These are phyloP conservation scores for Penicillium sp. DNA, from an alignment of 2,329 filamentous ascomycete genomes.

Conservation along the genomic window DNA sequence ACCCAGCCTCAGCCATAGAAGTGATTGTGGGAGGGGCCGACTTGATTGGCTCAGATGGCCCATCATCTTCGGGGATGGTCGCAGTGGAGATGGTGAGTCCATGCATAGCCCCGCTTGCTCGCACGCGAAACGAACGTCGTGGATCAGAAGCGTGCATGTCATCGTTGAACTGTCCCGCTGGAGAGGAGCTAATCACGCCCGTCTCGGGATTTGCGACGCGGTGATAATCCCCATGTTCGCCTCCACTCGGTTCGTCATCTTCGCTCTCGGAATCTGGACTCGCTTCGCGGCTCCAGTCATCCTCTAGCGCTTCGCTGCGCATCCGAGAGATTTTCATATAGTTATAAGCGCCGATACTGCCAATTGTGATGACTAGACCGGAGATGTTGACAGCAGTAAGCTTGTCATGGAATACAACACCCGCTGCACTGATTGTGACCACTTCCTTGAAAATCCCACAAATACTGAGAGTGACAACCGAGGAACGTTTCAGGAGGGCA, in stretches of 20 bases:
- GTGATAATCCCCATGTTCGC: slow-evolving; percentile 27
- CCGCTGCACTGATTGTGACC: slow-evolving; percentile 86
- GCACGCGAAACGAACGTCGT: slow-evolving; percentile 34
- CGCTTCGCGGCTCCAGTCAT: slow-evolving; percentile 30
- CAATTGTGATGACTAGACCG: slow-evolving; percentile 82
- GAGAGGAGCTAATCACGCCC: slow-evolving; percentile 16
- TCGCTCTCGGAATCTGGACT: slow-evolving; percentile 30
- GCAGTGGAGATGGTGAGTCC: slow-evolving; percentile 32
- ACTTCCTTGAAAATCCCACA: slow-evolving; percentile 99
- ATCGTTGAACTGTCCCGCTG: slow-evolving; percentile 19
- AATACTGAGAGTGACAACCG: slow-evolving; percentile 91
- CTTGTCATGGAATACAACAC: slow-evolving; percentile 81
- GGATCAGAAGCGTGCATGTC: slow-evolving; percentile 29
- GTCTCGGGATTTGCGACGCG: slow-evolving; percentile 26
- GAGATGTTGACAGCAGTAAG: slow-evolving; percentile 84
- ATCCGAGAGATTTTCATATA: slow-evolving; percentile 91
- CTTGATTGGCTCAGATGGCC: slow-evolving; percentile 25
- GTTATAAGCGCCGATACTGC: slow-evolving; percentile 85
- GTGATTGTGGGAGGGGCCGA: slow-evolving; percentile 33
- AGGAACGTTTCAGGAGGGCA: slow-evolving; percentile 88
- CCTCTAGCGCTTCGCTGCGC: slow-evolving; percentile 66
- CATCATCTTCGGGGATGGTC: slow-evolving; percentile 31
- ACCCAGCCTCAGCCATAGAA: slow-evolving; percentile 27
- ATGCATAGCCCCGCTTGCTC: slow-evolving; percentile 32
- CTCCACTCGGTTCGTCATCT: slow-evolving; percentile 23